Evolutionary conservation across 2,329 filamentous ascomycete genomes (phyloP), one percentile per base, ranked within the genome.

Genomic region (Colletotrichum euphorbiae): DNA sequence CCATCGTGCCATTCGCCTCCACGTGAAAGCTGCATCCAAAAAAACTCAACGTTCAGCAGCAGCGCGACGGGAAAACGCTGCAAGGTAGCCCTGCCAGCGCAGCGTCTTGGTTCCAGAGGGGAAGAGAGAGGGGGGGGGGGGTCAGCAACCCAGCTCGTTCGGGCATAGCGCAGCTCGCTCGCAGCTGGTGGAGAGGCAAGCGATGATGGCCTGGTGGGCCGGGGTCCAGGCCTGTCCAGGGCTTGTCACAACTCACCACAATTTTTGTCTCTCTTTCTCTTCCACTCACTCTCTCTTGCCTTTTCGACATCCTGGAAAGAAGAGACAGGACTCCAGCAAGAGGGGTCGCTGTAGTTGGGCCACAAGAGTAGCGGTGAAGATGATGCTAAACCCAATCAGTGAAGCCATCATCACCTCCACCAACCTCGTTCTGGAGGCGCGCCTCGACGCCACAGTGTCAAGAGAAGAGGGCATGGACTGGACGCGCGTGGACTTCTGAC

Each of bases 321-420:
- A 33, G 45, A 52, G 24, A 19, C 54, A 28, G 24, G 21, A 42
- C 21, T n/a, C 45, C n/a, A n/a, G n/a, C n/a, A 50, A 69, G 66
- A 71, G 67, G 71, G 46, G 71, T 72, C 65, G 62, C 60, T 62
- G 63, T 72, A 72, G 69, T 69, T 57, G 65, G 65, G 54, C 60
- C 67, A 50, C 62, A 66, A 67, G 61, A 72, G 70, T 72, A 72
- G 71, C 71, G 71, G 71, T 72, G 71, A 69, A 43, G 45, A 66
- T 17, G 36, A 50, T 51, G 65, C 71, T 72, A 72, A 68, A 42
- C 71, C 62, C 24, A 59, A 72, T 70, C 51, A 50, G 62, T 60
- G 65, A 67, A 59, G 51, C 64, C 64, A 64, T 65, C 45, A 66
- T 55, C 60, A 52, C 55, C 21, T 62, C 57, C 54, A 52, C 57